These are phyloP conservation scores for Solidago caesia DNA, from an alignment of 129 eudicot genomes.

Conservation along the genomic window DNA sequence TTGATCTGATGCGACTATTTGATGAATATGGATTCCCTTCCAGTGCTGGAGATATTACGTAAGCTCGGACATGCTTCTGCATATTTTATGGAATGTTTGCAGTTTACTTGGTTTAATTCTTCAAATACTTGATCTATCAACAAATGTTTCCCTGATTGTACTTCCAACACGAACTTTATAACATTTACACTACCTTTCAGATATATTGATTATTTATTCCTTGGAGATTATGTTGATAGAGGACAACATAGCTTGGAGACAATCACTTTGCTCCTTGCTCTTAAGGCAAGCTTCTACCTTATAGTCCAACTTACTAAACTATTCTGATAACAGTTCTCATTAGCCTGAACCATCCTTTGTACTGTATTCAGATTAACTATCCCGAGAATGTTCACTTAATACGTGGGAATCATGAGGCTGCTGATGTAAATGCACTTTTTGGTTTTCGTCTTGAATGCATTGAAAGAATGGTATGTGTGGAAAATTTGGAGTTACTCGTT, in stretches of 20 bases:
- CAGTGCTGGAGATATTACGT: conserved; percentile 93
- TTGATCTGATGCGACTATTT: conserved; percentile 90
- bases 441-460: conserved; percentile 98
- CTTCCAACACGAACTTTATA: not conserved
- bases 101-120: conserved; percentile 5
- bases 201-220: conserved; percentile 91
- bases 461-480: conserved; percentile 76
- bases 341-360: not conserved
- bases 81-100: not conserved
- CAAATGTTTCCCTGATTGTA: not conserved
- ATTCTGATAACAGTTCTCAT: not conserved
- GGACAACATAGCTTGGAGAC: conserved; percentile 99
- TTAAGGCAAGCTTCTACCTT: conserved; percentile 63
- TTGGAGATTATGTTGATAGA: conserved; percentile 99
- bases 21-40: conserved; percentile 99
- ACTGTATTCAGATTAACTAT: conserved; percentile 62
- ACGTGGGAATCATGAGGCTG: conserved; percentile 98
- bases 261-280: conserved; percentile 85
- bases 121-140: not conserved
- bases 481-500: not conserved
- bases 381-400: conserved; percentile 89
- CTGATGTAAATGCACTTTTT: conserved; percentile 94
- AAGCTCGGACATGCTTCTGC: conserved; percentile 27
- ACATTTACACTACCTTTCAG: conserved; percentile 46
- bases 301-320: conserved; percentile 4